Conservation (phyloP, 169 alveolate genomes). For the Perkinsus chesapeaki region DNA sequence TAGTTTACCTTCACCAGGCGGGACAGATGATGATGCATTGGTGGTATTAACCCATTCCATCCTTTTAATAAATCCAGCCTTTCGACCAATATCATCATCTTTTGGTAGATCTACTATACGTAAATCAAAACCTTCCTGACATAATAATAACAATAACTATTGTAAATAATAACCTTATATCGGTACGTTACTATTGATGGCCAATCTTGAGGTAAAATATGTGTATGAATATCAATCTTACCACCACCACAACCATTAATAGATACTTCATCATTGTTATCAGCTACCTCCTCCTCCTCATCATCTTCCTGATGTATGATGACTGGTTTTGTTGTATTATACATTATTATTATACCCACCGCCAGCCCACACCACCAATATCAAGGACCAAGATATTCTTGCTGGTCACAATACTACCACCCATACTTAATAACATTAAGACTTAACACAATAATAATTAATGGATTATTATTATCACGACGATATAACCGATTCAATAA, state of each 20-base stretch:
- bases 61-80: neutral
- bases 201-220: neutral
- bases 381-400: too few relatives aligned
- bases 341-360: too few relatives aligned
- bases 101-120: neutral
- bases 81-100: neutral
- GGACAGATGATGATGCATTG: too few relatives aligned
- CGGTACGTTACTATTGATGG: neutral
- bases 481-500: too few relatives aligned
- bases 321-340: too few relatives aligned
- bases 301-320: too few relatives aligned
- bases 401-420: too few relatives aligned
- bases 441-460: too few relatives aligned
- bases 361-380: too few relatives aligned
- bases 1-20: neutral
- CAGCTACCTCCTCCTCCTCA: too few relatives aligned
- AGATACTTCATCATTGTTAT: neutral
- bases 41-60: neutral
- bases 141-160: neutral
- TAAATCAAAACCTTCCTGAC: neutral
- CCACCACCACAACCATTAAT: neutral
- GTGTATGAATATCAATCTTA: constrained; percentile 10
- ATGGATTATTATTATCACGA: too few relatives aligned
- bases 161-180: neutral
- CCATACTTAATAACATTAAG: too few relatives aligned